phyloP scores from a whole-genome alignment of 495 filamentous ascomycete species.

The Astrothelium subdiscretum region DNA sequence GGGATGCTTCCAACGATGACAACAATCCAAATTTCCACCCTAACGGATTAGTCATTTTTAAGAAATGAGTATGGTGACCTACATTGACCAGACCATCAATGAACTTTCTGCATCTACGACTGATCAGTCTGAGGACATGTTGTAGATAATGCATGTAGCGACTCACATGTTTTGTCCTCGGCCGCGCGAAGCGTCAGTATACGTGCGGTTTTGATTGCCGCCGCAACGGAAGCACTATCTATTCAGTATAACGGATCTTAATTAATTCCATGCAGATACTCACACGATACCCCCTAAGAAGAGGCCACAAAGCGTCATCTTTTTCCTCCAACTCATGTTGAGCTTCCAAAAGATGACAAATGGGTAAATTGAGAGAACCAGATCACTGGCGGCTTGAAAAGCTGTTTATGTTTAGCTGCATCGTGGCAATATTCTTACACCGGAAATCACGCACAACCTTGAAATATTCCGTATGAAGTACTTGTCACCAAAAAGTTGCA shows the following conservation, averaged over 20 bases:
- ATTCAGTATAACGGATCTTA: too few species aligned
- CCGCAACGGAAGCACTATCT: background rate
- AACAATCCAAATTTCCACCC: slow-evolving; percentile 3
- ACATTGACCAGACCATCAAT: background rate
- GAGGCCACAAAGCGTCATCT: slow-evolving; percentile 1
- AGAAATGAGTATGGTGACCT: background rate
- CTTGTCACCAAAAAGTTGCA: background rate
- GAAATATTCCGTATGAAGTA: background rate
- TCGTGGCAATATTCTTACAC: background rate
- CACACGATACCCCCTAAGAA: slow-evolving; percentile 6
- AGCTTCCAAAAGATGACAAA: slow-evolving; percentile 9
- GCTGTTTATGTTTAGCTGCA: background rate
- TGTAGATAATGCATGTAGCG: background rate
- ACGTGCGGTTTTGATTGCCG: background rate
- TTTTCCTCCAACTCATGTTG: slow-evolving; percentile 4
- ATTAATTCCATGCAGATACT: too few species aligned
- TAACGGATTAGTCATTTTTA: background rate
- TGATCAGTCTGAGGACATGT: background rate
- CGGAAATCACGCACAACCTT: background rate
- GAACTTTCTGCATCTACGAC: background rate
- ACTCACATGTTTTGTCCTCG: background rate
- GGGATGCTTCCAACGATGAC: slow-evolving; percentile 5
- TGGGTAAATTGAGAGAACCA: slow-evolving; percentile 8
- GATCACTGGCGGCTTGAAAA: slow-evolving; percentile 4
- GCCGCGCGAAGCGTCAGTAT: background rate